Evolutionary conservation across 2,329 filamentous ascomycete species (phyloP).

Genomic region (Macrophomina tecta): DNA sequence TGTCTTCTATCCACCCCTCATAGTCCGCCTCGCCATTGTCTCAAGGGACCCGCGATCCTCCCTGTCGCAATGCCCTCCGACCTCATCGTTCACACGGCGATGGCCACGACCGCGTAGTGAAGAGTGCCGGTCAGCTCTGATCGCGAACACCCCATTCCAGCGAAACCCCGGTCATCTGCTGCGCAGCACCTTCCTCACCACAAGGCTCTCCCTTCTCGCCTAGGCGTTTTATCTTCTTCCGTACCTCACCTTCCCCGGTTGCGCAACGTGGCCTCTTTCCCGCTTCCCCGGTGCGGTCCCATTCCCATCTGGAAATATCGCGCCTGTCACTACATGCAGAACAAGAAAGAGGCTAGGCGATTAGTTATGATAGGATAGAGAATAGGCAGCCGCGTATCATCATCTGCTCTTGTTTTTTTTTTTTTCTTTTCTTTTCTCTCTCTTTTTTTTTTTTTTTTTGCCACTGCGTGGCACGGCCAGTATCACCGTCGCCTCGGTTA

Average conservation of each 20-base stretch:
- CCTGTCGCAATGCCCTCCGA: neutral
- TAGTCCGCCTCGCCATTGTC: neutral
- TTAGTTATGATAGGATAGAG: neutral
- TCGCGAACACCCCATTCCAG: neutral
- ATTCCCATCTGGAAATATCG: neutral
- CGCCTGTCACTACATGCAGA: neutral
- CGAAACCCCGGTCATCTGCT: neutral
- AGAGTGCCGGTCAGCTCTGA: neutral
- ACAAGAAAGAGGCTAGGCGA: neutral
- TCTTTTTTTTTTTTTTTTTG: too few species aligned
- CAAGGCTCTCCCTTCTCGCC: neutral
- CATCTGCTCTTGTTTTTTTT: neutral
- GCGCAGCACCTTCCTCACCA: neutral
- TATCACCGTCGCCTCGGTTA: neutral
- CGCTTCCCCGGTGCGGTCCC: conserved; percentile 20
- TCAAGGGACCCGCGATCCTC: neutral
- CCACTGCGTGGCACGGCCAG: neutral
- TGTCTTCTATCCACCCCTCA: neutral
- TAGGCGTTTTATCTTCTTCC: neutral
- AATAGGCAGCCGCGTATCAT: neutral
- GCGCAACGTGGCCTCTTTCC: neutral
- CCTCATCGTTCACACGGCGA: neutral
- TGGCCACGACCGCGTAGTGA: neutral
- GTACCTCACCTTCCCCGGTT: neutral
- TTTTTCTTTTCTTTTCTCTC: too few species aligned